A percentile compares a stretch with the other conserved stretches of the same genome.
These are phyloP conservation scores for Eragrostis tef DNA, from an alignment of 202 grass and related monocot genomes.

Conservation along the genomic window DNA sequence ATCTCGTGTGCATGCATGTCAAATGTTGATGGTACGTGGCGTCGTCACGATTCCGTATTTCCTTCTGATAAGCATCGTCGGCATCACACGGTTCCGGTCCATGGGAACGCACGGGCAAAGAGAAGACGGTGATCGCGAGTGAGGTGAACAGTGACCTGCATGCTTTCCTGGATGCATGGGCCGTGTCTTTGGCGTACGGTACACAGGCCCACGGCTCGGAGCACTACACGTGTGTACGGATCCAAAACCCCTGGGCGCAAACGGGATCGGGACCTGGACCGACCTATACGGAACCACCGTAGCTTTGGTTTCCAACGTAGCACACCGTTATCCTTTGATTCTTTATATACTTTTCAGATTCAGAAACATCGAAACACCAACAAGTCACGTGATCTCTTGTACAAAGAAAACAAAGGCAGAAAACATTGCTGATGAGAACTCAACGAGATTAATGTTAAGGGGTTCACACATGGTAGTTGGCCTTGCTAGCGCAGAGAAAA, in stretches of 20 bases:
- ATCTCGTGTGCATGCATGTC: not conserved
- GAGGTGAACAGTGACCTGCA: not conserved
- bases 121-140: not conserved
- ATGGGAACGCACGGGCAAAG: not conserved
- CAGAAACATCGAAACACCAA: no score
- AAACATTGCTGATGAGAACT: no score
- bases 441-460: no score
- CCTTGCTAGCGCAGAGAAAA: no score
- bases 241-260: not conserved
- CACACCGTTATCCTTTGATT: no score
- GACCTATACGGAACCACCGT: not conserved
- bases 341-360: no score
- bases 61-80: no score
- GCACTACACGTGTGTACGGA: constrained; percentile 33
- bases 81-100: no score
- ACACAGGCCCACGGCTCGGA: constrained; percentile 7
- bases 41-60: not conserved
- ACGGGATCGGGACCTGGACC: not conserved
- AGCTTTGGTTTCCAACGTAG: no score
- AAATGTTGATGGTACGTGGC: not conserved
- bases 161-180: constrained; percentile 14
- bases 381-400: no score
- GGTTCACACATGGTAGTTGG: no score
- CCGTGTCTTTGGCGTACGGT: not conserved
- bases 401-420: no score